Base-by-base conservation (phyloP, 2,329 filamentous ascomycete genomes). In the Ascosphaera apis region DNA sequence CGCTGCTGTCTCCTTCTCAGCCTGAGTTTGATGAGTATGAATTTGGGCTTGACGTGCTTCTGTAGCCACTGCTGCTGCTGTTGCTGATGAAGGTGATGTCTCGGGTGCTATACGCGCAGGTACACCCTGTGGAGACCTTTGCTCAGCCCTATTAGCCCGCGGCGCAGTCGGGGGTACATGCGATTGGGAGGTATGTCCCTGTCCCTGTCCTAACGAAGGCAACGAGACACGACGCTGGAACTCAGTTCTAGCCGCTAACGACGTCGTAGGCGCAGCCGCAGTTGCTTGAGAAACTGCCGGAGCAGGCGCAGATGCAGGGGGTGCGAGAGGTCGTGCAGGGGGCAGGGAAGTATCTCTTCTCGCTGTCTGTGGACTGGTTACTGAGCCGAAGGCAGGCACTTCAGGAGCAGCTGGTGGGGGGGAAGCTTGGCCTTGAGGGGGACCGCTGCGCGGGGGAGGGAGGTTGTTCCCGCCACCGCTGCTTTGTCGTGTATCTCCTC, bases 361-460 rank as follows among this genome's bases (percentile, higher is more conserved):
- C 12, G 43, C 41, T 1, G 43, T 44, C n/a, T 50, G 47, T 4
- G 51, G 47, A 9, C 50, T 44, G 15, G 47, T 43, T 8, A 58
- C 45, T 3, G 53, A 56, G 15, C 55, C 55, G 47, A 58, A 58
- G 2, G 56, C 54, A 18, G 56, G 55, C 6, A 58, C 54, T 35
- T 57, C 55, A n/a, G 55, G 54, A 34, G 48, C 52, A 11, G 55
- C 49, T 17, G 53, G 53, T 12, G 54, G 54, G 2, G 54, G 50
- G 3, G 55, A 56, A 4, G 15, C 12, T 23, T 11, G 31, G 31
- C 28, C 36, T 28, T 55, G 35, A 52, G 46, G 28, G 33, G 21
- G 21, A 39, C 43, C 15, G 53, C 50, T 4, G 37, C n/a, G 15
- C 19, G 35, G 11, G 43, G 30, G n/a, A 43, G 47, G n/a, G 53